phyloP scores from a whole-genome alignment of 2,329 filamentous ascomycete species.

The Exophiala sp. region DNA sequence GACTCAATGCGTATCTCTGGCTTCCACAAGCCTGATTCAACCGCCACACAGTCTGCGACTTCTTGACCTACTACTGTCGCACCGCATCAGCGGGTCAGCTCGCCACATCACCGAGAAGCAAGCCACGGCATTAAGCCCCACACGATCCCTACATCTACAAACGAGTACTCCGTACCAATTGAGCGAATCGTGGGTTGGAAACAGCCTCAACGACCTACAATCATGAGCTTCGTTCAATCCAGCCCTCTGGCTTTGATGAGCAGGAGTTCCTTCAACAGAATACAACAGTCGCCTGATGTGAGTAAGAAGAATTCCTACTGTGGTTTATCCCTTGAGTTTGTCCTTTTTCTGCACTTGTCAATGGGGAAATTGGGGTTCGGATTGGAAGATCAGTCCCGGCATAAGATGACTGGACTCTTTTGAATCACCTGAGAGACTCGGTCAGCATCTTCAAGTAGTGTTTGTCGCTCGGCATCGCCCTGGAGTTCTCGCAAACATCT shows the following conservation, averaged over 20 bases:
- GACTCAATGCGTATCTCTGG: too few relatives aligned
- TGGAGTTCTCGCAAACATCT: background rate
- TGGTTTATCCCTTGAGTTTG: background rate
- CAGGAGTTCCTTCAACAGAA: slow-evolving; percentile 21
- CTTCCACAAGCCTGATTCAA: too few relatives aligned
- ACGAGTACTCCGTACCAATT: too few relatives aligned
- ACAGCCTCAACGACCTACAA: background rate
- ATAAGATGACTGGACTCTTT: background rate
- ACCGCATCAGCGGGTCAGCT: too few relatives aligned
- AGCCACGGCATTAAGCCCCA: background rate
- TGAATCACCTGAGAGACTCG: too few relatives aligned
- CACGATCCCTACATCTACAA: too few relatives aligned
- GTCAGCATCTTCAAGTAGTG: too few relatives aligned
- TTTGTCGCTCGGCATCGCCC: background rate
- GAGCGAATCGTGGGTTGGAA: too few relatives aligned
- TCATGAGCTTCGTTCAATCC: slow-evolving; percentile 26
- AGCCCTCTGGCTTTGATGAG: slow-evolving; percentile 21
- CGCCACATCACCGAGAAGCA: background rate
- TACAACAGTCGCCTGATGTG: slow-evolving; percentile 16
- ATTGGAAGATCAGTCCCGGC: too few relatives aligned
- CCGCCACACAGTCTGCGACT: too few relatives aligned
- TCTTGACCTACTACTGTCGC: too few relatives aligned
- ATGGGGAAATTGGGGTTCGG: too few relatives aligned
- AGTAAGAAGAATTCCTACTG: slow-evolving; percentile 4
- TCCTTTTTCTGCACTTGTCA: background rate